These are phyloP conservation scores for Grosmannia clavigera DNA, from an alignment of 2,329 filamentous ascomycete species.

Conservation along the genomic window DNA sequence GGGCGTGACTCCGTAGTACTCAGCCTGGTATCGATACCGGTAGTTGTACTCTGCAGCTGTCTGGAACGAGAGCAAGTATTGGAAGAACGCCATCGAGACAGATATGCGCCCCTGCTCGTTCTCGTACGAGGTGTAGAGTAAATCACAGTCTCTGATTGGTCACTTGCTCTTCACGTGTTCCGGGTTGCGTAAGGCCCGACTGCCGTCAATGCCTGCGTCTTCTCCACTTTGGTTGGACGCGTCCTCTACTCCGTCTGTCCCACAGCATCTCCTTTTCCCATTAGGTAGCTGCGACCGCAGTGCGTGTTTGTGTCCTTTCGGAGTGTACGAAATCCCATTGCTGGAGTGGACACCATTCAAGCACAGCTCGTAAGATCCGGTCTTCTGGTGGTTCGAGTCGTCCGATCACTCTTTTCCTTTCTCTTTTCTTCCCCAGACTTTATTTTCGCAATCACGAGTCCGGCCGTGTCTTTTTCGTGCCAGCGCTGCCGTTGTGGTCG, in stretches of 20 bases:
- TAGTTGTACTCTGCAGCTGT: neutral
- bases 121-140: neutral
- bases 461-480: neutral
- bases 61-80: neutral
- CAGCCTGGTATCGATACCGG: neutral
- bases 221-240: neutral
- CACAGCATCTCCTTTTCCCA: neutral
- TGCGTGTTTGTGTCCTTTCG: neutral
- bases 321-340: too few species aligned
- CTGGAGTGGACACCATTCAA: neutral
- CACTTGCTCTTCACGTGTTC: neutral
- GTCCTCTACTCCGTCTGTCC: neutral
- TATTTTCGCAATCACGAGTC: neutral
- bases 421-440: neutral
- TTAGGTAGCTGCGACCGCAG: neutral
- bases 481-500: neutral
- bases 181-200: too few species aligned
- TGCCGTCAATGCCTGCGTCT: neutral
- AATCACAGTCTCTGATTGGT: slow-evolving; percentile 8
- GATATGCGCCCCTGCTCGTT: too few species aligned
- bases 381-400: neutral
- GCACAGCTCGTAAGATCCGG: neutral
- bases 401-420: neutral
- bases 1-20: slow-evolving; percentile 2
- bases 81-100: neutral